Evolutionary conservation across 2,329 filamentous ascomycete genomes (phyloP).

Genomic region (Pseudogymnoascus sp.): DNA sequence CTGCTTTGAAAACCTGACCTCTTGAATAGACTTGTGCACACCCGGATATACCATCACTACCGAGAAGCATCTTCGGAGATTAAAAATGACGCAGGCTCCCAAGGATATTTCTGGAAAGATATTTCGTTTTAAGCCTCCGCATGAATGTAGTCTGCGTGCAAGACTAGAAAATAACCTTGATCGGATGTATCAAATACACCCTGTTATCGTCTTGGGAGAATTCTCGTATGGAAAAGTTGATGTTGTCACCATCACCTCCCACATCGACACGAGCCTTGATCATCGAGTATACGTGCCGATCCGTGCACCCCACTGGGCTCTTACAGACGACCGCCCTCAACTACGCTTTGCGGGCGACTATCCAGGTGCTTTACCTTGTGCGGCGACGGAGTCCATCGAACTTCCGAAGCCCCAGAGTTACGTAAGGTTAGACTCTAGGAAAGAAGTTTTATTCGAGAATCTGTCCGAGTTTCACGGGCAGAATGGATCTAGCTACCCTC

Average conservation of each 20-base stretch:
- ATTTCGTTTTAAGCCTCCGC: not conserved
- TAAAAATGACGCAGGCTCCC: not conserved
- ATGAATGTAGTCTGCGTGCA: not conserved
- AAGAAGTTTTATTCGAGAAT: not conserved
- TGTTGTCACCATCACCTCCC: not conserved
- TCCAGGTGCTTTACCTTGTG: not conserved
- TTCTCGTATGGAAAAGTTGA: not conserved
- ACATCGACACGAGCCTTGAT: not conserved
- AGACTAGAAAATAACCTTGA: not conserved
- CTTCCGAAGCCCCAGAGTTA: not conserved
- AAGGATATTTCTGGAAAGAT: not conserved
- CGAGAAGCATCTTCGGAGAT: not conserved
- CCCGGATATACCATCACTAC: not conserved
- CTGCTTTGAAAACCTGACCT: not conserved
- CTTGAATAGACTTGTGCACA: not conserved
- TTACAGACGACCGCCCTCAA: not conserved
- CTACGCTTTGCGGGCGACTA: not conserved
- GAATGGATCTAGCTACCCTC: not conserved
- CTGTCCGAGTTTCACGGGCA: not conserved
- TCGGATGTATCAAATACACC: not conserved
- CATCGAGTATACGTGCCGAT: not conserved
- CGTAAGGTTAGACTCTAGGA: not conserved
- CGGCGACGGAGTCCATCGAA: not conserved
- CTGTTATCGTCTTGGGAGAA: not conserved
- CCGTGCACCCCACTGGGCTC: not conserved